These are phyloP conservation scores for Artemisia annua DNA, from an alignment of 129 eudicot genomes.

Conservation along the genomic window DNA sequence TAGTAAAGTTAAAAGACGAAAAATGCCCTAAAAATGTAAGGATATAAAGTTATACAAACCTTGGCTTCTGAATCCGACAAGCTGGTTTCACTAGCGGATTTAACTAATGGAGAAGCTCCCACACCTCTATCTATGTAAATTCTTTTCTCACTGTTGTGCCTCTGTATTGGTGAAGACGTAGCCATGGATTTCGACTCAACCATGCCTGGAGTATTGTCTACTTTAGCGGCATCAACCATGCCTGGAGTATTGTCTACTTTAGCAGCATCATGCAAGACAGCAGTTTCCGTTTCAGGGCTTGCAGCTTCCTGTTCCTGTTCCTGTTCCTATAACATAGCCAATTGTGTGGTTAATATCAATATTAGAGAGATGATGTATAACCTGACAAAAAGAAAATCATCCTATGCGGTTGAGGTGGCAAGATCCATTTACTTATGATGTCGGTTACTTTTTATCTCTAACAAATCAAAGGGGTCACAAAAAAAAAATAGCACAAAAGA, in stretches of 20 bases:
- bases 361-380: no score
- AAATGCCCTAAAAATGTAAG: not conserved
- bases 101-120: constrained; percentile 82
- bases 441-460: no score
- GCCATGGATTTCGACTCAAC: constrained; percentile 76
- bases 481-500: no score
- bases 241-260: no score
- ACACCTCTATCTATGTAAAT: constrained; percentile 92
- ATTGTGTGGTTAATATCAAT: not conserved
- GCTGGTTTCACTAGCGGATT: constrained; percentile 60
- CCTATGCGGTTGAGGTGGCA: no score
- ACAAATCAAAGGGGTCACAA: no score
- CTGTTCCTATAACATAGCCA: constrained; percentile 39
- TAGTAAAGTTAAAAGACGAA: constrained; percentile 18
- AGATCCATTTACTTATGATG: no score
- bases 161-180: constrained; percentile 51
- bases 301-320: constrained; percentile 56
- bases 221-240: constrained; percentile 33
- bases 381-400: no score
- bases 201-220: constrained; percentile 48
- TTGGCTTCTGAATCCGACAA: constrained; percentile 66
- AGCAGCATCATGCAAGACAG: constrained; percentile 41
- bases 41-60: constrained; percentile 47
- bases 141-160: constrained; percentile 73
- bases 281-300: constrained; percentile 51